These are phyloP conservation scores for Sphagnum fallax DNA, from an alignment of 228 moss, liverwort and hornwort genomes.

Conservation along the genomic window DNA sequence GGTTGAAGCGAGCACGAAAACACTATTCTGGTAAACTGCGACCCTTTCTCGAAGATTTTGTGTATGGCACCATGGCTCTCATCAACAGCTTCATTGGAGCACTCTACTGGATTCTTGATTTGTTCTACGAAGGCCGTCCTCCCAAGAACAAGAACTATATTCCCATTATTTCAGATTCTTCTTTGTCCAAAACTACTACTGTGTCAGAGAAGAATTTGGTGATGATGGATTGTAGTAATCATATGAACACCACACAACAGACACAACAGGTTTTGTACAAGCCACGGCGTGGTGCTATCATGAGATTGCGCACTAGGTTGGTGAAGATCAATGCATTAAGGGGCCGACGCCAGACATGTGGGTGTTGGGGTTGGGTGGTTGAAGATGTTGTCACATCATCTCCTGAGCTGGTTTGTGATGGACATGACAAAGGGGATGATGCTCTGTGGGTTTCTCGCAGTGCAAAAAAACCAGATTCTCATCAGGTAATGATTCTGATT, in stretches of 20 bases:
- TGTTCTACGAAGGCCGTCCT: constrained; percentile 11
- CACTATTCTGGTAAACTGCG: constrained; percentile 35
- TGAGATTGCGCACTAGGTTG: constrained; percentile 33
- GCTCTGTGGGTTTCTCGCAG: no score
- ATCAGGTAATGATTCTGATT: no score
- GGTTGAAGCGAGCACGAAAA: constrained; percentile 36
- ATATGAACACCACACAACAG: neutral
- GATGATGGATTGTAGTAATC: neutral
- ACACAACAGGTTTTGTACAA: neutral
- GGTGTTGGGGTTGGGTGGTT: constrained; percentile 62
- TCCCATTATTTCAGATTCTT: constrained; percentile 3
- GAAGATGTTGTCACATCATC: constrained; percentile 14
- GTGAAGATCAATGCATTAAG: constrained; percentile 23
- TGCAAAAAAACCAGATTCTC: no score
- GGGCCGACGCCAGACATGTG: constrained; percentile 24
- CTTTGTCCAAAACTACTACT: constrained; percentile 1
- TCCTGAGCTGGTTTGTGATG: no score
- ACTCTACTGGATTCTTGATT: constrained; percentile 43
- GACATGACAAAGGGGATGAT: no score
- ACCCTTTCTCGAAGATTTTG: constrained; percentile 36
- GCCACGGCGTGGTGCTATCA: constrained; percentile 45
- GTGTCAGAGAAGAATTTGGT: neutral
- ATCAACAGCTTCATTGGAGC: constrained; percentile 33
- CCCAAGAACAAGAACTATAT: constrained; percentile 9
- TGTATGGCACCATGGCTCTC: constrained; percentile 31